phyloP scores from a whole-genome alignment of 1,139 yeast genomes.

The Pichia sp. region DNA sequence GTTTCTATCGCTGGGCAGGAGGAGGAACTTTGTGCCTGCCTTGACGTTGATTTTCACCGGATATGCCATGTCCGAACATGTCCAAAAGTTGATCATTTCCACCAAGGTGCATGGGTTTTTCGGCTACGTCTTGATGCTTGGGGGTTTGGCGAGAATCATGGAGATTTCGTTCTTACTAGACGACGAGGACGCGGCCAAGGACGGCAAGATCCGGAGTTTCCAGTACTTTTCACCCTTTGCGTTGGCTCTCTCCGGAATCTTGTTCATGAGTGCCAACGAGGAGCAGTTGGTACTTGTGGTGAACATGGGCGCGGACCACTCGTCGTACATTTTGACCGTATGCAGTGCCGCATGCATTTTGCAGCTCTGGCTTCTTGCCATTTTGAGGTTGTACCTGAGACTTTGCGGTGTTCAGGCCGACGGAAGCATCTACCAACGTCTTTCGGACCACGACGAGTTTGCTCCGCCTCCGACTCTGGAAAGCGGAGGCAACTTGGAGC shows the following conservation, averaged over 20 bases:
- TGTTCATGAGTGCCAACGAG: slow-evolving; percentile 90
- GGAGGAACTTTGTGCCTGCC: slow-evolving; percentile 75
- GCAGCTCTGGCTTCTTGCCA: slow-evolving; percentile 57
- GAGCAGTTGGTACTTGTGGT: slow-evolving; percentile 73
- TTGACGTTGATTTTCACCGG: slow-evolving; percentile 81
- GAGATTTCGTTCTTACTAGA: slow-evolving; percentile 70
- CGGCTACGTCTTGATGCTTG: slow-evolving; percentile 74
- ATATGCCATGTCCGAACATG: slow-evolving; percentile 89
- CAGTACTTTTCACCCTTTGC: slow-evolving; percentile 84
- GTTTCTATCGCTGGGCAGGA: slow-evolving; percentile 60
- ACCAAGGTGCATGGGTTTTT: slow-evolving; percentile 85
- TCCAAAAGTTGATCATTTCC: slow-evolving; percentile 67
- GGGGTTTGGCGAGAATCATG: slow-evolving; percentile 67
- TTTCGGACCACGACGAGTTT: slow-evolving; percentile 10
- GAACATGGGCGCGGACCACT: slow-evolving; percentile 76
- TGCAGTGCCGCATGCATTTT: slow-evolving; percentile 71
- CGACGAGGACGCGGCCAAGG: slow-evolving; percentile 46
- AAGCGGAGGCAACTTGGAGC: slow-evolving; percentile 5
- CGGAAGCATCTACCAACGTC: background rate
- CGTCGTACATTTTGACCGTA: slow-evolving; percentile 73
- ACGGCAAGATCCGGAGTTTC: slow-evolving; percentile 55
- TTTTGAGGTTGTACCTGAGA: slow-evolving; percentile 54
- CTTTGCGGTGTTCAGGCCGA: slow-evolving; percentile 33
- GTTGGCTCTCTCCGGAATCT: slow-evolving; percentile 67
- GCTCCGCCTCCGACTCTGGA: slow-evolving; percentile 14